Evolutionary conservation across 768 basidiomycete genomes (phyloP).

Genomic region (Cystofilobasidium bisporidii): DNA sequence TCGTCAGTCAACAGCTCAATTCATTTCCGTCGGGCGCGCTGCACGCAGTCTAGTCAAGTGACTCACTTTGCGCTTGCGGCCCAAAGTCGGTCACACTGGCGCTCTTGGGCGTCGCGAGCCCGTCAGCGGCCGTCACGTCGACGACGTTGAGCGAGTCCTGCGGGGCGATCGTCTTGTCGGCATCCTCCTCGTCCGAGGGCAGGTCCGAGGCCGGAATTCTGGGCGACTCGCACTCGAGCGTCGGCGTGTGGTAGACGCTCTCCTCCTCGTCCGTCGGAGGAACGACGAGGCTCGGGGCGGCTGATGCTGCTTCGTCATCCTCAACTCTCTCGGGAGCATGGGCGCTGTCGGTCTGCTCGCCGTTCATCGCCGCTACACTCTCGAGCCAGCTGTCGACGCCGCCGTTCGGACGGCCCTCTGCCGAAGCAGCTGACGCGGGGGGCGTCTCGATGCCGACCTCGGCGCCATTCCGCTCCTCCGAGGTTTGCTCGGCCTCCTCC

Average conservation of each 20-base stretch:
- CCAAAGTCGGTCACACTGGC: background rate
- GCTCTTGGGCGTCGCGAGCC: background rate
- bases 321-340: no score
- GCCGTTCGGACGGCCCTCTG: background rate
- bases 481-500: no score
- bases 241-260: constrained; percentile 1
- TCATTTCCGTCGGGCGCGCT: no score
- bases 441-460: background rate
- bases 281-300: background rate
- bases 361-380: background rate
- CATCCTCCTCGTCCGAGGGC: background rate
- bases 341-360: background rate
- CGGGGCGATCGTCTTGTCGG: background rate
- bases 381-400: background rate
- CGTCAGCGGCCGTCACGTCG: background rate
- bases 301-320: background rate
- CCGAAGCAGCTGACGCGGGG: background rate
- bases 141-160: background rate
- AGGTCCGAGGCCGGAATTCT: background rate
- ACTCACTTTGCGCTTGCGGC: background rate
- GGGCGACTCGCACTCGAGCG: background rate
- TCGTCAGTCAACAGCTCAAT: no score
- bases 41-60: no score
- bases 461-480: background rate
- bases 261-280: background rate